Conservation (phyloP, 2,329 filamentous ascomycete genomes). For the Fusarium scirpi region DNA sequence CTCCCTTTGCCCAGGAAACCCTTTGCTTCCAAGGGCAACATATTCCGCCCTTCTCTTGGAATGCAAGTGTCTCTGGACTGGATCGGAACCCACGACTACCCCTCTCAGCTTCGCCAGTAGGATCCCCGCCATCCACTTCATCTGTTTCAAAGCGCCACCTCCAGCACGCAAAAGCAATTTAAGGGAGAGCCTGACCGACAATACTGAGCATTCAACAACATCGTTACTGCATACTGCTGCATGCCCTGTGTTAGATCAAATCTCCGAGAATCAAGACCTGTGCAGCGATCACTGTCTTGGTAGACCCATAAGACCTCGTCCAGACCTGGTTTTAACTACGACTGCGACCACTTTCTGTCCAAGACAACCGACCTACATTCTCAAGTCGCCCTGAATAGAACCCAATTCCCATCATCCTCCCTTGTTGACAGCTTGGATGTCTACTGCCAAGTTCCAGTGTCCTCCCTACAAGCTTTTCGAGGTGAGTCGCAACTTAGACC, state of each 20-base stretch:
- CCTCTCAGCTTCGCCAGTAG: slow-evolving; percentile 53
- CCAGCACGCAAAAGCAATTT: slow-evolving; percentile 51
- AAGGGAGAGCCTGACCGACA: slow-evolving; percentile 51
- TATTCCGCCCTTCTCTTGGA: slow-evolving; percentile 51
- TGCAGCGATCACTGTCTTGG: slow-evolving; percentile 49
- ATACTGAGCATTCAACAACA: slow-evolving; percentile 49
- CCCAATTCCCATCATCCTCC: slow-evolving; percentile 53
- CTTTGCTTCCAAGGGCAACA: slow-evolving; percentile 42
- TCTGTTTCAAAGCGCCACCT: slow-evolving; percentile 55
- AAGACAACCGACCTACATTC: slow-evolving; percentile 56
- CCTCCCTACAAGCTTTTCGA: slow-evolving; percentile 69
- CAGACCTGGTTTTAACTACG: slow-evolving; percentile 54
- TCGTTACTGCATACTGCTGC: slow-evolving; percentile 49
- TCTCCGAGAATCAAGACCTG: slow-evolving; percentile 53
- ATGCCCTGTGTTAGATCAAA: slow-evolving; percentile 53
- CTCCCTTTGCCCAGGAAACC: slow-evolving; percentile 24
- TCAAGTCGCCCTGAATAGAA: slow-evolving; percentile 47
- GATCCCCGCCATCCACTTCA: slow-evolving; percentile 46
- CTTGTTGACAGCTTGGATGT: slow-evolving; percentile 65
- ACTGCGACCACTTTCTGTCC: slow-evolving; percentile 49
- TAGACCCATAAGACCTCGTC: slow-evolving; percentile 54
- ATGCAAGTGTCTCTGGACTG: slow-evolving; percentile 55
- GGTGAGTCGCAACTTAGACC: slow-evolving; percentile 61
- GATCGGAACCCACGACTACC: slow-evolving; percentile 52
- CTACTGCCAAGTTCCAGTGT: slow-evolving; percentile 67